Evolutionary conservation across 257 asterid species (phyloP), one percentile per base, ranked within the genome.

Genomic region (Scutellaria barbata): DNA sequence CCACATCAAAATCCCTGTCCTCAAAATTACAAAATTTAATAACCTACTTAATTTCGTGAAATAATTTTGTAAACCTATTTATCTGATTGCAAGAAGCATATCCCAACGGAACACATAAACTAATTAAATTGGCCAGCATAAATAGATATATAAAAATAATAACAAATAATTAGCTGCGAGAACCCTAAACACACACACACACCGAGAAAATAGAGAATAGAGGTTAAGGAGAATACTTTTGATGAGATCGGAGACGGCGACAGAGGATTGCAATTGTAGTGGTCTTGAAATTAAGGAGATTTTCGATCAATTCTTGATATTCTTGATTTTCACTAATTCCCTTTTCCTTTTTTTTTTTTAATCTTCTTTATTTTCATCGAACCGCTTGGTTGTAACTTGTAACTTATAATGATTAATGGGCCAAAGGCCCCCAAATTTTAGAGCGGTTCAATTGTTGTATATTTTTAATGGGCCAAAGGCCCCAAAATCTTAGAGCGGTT

Each of bases 191-290:
- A 35, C 3, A 45, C 5, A 33, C 0, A 40, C 5, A 40, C 0
- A 45, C 14, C 53, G 14, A 39, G 35, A 50, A 14, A 6, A 10
- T 10, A 8, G 22, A 63, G 48, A 35, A 0, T 11, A 10, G 6
- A 2, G 35, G 47, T 16, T 50, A 50, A 61, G 22, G 61, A 68
- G 57, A 30, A 30, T 68, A 56, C 73, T 74, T 43, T 30, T 42
- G 74, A 56, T 1, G 84, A 41, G 77, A 76, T 63, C 76, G 79
- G 76, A 62, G 60, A 25, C 61, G 73, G 73, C 40, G 53, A 12
- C 7, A 66, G 63, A 66, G 55, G 75, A 66, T 39, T 42, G 53
- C 43, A 39, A 18, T 55, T 20, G 20, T 61, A 40, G 42, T 22
- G 56, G 69, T 73, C 77, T 63, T 63, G 61, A 42, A 56, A 55